Percentiles rank a stretch among this genome's conserved stretches.
Evolutionary conservation across 257 asterid genomes (phyloP).

Genomic region (Ajuga chamaepitys): DNA sequence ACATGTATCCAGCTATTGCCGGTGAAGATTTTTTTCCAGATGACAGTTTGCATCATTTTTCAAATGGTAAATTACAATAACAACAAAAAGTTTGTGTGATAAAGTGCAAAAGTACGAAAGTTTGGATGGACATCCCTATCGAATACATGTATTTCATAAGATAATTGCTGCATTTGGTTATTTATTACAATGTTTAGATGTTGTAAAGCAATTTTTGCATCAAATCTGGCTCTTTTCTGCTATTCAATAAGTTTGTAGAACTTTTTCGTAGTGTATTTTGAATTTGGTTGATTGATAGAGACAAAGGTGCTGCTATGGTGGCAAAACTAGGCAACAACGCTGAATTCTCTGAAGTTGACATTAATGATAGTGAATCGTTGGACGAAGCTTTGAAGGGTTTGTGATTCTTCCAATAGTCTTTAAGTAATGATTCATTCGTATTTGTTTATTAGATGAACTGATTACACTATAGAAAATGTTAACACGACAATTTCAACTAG

Average conservation of each 20-base stretch:
- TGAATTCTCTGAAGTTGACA: conserved; percentile 63
- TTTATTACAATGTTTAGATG: not conserved
- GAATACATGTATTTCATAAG: no score
- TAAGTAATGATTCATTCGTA: not conserved
- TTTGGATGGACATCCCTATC: no score
- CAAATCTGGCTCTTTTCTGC: not conserved
- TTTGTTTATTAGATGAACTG: no score
- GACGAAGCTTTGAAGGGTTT: conserved; percentile 48
- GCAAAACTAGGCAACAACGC: conserved; percentile 50
- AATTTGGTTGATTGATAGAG: conserved; percentile 37
- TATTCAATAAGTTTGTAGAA: not conserved
- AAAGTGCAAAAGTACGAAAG: no score
- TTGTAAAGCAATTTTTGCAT: not conserved
- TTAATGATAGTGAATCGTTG: conserved; percentile 46
- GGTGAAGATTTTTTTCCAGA: no score
- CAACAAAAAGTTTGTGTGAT: no score
- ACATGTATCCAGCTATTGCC: no score
- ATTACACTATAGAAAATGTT: not conserved
- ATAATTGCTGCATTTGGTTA: not conserved
- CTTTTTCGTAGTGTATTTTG: not conserved
- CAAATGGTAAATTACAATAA: no score
- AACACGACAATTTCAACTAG: not conserved
- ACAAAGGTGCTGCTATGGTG: conserved; percentile 68
- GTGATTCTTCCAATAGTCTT: conserved; percentile 19
- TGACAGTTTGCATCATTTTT: no score